Evolutionary conservation across 2,329 filamentous ascomycete species (phyloP), one percentile per base, ranked within the genome.

Genomic region (Ascochyta fabae): DNA sequence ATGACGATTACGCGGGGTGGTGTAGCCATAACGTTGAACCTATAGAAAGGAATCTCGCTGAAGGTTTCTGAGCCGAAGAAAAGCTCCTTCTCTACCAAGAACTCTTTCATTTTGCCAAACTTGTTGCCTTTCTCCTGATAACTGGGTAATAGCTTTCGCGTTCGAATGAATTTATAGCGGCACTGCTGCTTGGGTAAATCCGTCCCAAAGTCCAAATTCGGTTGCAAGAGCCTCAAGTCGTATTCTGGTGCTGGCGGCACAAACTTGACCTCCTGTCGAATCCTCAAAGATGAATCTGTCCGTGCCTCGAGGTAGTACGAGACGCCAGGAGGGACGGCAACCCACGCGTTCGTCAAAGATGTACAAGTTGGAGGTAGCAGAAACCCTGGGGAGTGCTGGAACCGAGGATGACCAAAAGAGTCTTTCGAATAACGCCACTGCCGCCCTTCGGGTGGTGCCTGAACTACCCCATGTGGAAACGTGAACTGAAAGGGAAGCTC

Each of bases 401-500:
- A 67, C 9, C 59, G 60, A 29, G 62, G 61, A 29, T 67, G 64
- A 26, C 66, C 60, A 40, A 52, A 60, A 6, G 59, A 56, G 31
- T 68, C 66, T 13, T 62, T 45, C 2, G 57, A 54, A 9, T 66
- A 53, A 24, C 59, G 56, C 61, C 57, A 65, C 12, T 43, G 27
- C 40, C 58, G 48, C 23, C 50, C 57, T 2, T 59, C 24, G 19
- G 64, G 63, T 24, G 59, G 64, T 7, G 49, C 29, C 38, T 60
- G 40, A n/a, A 54, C 60, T 6, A 60, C 66, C 13, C 46, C 34
- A 6, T 60, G 60, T 3, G 68, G 66, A 42, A 68, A 70, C n/a
- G 35, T 61, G 41, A 72, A 67, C 36, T 65, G 55, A 34, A 72
- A 72, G 13, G 62, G 61, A 1, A 72, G 44, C 41, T 71, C 68